Conservation (phyloP, 306 rosid genomes). For the Luffa acutangula region DNA sequence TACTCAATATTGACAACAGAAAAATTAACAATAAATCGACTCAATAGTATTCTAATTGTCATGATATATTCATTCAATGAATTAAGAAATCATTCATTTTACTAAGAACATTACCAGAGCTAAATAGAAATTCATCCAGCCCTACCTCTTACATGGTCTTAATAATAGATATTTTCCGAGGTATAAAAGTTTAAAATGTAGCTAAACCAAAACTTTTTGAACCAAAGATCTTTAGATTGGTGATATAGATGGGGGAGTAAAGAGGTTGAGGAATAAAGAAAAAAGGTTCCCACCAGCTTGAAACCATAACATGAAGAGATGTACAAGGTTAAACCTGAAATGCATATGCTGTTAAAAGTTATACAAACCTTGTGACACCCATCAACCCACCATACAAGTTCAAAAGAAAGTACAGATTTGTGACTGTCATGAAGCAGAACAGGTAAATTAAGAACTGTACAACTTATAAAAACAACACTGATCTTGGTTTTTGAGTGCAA, state of each 20-base stretch:
- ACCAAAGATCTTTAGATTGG: background rate
- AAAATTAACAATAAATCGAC: background rate
- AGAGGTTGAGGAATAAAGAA: background rate
- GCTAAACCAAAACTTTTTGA: background rate
- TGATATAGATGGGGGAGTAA: background rate
- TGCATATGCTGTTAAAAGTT: background rate
- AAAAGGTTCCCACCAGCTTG: background rate
- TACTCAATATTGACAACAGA: background rate
- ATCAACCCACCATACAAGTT: conserved; percentile 6
- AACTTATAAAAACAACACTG: background rate
- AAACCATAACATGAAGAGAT: background rate
- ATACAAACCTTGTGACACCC: background rate
- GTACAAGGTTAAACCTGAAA: background rate
- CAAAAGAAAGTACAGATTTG: background rate
- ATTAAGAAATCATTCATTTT: background rate
- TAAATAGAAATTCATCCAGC: background rate
- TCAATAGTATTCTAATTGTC: background rate
- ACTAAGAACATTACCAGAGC: background rate
- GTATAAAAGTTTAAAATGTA: background rate
- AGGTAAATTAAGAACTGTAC: background rate
- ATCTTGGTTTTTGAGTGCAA: background rate
- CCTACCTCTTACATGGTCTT: background rate
- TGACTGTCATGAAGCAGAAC: background rate
- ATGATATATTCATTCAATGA: background rate
- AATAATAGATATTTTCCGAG: background rate